Percentiles rank a stretch among this genome's conserved stretches.
Evolutionary conservation across 495 filamentous ascomycete species (phyloP).

Genomic region (Friedmanniomyces endolithicus): DNA sequence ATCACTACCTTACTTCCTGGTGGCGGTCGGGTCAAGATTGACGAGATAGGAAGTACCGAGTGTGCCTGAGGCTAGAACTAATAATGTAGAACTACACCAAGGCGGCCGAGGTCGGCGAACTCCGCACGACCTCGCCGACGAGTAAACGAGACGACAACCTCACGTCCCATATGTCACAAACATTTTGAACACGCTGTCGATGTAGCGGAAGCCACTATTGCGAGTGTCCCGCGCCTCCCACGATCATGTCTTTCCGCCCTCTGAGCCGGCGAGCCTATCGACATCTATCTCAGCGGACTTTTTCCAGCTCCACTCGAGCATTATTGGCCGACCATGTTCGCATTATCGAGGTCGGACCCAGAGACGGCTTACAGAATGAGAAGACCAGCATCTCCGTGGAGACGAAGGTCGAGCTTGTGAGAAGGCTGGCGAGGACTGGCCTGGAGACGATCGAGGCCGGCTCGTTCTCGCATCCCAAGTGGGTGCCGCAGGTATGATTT

Average conservation of each 20-base stretch:
- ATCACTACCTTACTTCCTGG: too few species aligned
- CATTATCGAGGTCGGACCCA: conserved; percentile 85
- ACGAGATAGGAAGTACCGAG: not conserved
- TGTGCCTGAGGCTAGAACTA: not conserved
- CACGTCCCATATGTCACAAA: too few species aligned
- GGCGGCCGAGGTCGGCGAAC: too few species aligned
- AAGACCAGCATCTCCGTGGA: conserved; percentile 65
- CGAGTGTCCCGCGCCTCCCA: not conserved
- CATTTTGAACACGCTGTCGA: too few species aligned
- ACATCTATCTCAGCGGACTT: conserved; percentile 11
- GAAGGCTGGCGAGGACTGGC: conserved; percentile 70
- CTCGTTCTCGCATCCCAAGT: conserved; percentile 91
- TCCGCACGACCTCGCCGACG: too few species aligned
- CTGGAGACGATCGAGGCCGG: conserved; percentile 84
- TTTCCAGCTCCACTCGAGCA: conserved; percentile 1
- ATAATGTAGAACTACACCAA: too few species aligned
- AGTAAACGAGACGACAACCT: too few species aligned
- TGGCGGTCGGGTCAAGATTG: too few species aligned
- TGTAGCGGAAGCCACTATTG: not conserved
- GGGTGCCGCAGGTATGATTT: conserved; percentile 90
- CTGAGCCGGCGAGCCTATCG: conserved; percentile 2
- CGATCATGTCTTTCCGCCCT: not conserved
- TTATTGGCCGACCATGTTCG: conserved; percentile 35
- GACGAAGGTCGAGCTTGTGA: conserved; percentile 78
- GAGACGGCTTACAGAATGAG: conserved; percentile 95